Evolutionary conservation across 495 filamentous ascomycete species (phyloP), one percentile per base, ranked within the genome.

Genomic region (Pseudotulostoma volvatum): DNA sequence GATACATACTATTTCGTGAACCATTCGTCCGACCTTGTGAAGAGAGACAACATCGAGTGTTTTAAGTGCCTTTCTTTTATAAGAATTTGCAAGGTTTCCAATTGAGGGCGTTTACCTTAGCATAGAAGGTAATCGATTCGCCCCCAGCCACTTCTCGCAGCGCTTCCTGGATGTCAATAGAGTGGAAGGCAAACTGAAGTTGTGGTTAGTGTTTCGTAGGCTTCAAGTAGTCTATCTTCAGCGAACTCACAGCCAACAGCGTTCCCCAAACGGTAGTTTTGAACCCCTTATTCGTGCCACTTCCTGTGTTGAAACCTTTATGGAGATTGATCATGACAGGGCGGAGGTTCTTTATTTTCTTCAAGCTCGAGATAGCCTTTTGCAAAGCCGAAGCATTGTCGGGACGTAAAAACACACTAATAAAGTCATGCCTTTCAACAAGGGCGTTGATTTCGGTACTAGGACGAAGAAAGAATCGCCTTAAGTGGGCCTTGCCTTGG

Each of bases 391-490:
- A 59, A 14, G 56, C 42, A 51, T 94, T 93, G 5, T 84, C 75
- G 0, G 80, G 72, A 20, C 70, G 67, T 3, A 90, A 57, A 41
- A 96, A 71, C 1, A 78, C 60, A 4, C 63, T 57, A 39, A 90
- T 75, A 3, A 79, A 74, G 15, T 70, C 60, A 32, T 92, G 77
- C 18, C 90, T 73, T 48, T 87, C 70, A n/a, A 66, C 61, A 41
- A 96, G 88, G 3, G 79, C 46, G 11, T 58, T 54, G 2, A 82
- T 46, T 37, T 85, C 67, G 20, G 75, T 63, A 34, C 70, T 92
- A 21, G 90, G 90, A 0, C 81, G 76, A 20, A 95, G 66, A 44
- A 97, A 93, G 45, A 83, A 81, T 48, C 85, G 79, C 15, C 82
- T 76, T 3, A 97, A 67, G 34, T 70, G 73, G 17, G 62, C 53